Evolutionary conservation across 495 filamentous ascomycete genomes (phyloP).

Genomic region (Hypomontagnella monticulosa): DNA sequence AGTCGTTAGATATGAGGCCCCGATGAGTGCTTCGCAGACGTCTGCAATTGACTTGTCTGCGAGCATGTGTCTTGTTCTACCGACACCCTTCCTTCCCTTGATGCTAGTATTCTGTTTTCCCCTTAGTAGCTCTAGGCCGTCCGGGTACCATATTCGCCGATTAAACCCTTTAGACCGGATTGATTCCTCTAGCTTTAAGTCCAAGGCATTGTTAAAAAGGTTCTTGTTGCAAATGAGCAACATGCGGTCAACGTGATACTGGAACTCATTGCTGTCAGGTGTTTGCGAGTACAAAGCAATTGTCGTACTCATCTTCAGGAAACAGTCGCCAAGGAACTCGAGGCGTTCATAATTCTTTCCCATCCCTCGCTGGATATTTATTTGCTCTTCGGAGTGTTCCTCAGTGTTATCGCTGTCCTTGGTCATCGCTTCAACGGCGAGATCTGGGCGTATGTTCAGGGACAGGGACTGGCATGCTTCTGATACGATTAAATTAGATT

Average conservation of each 20-base stretch:
- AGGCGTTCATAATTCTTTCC: slow-evolving; percentile 96
- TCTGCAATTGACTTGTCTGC: slow-evolving; percentile 96
- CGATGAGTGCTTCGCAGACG: slow-evolving; percentile 95
- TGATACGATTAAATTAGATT: slow-evolving; percentile 81
- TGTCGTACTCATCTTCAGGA: slow-evolving; percentile 95
- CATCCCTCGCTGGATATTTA: slow-evolving; percentile 88
- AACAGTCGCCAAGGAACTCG: slow-evolving; percentile 93
- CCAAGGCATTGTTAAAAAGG: slow-evolving; percentile 76
- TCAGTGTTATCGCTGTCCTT: slow-evolving; percentile 94
- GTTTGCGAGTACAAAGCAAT: slow-evolving; percentile 80
- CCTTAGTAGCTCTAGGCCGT: slow-evolving; percentile 68
- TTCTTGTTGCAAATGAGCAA: slow-evolving; percentile 91
- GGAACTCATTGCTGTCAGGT: slow-evolving; percentile 82
- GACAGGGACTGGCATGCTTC: slow-evolving; percentile 69
- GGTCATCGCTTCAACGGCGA: slow-evolving; percentile 90
- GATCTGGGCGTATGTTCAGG: slow-evolving; percentile 67
- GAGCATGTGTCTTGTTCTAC: slow-evolving; percentile 67
- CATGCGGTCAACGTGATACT: slow-evolving; percentile 93
- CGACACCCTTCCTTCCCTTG: slow-evolving; percentile 48
- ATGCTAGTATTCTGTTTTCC: slow-evolving; percentile 50
- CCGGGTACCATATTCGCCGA: slow-evolving; percentile 82
- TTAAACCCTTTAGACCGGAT: slow-evolving; percentile 86
- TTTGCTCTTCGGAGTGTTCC: slow-evolving; percentile 73
- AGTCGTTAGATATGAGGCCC: slow-evolving; percentile 79
- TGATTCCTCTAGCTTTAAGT: slow-evolving; percentile 75